Conservation (phyloP, 768 basidiomycete species). For the Auriscalpium vulgare region DNA sequence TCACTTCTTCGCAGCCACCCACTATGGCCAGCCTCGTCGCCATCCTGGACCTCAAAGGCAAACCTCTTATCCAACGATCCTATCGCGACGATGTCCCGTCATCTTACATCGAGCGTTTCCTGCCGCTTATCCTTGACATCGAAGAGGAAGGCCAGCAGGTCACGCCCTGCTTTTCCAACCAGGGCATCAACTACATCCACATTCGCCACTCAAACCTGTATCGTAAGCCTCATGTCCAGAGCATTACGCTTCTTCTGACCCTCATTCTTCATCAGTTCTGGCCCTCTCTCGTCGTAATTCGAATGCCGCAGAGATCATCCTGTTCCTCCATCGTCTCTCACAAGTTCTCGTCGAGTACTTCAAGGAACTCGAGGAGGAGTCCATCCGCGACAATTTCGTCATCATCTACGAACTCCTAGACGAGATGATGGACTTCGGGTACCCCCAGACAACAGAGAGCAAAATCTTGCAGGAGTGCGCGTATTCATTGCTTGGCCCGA, state of each 20-base stretch:
- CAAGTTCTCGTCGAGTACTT: slow-evolving; percentile 97
- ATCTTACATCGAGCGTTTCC: slow-evolving; percentile 86
- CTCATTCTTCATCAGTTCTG: slow-evolving; percentile 53
- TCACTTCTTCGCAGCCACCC: background rate
- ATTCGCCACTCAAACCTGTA: slow-evolving; percentile 98
- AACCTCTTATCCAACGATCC: slow-evolving; percentile 91
- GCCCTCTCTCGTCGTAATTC: slow-evolving; percentile 93
- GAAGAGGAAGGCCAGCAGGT: slow-evolving; percentile 97
- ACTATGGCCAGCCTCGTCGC: slow-evolving; percentile 68
- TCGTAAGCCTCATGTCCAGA: slow-evolving; percentile 43
- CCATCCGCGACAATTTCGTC: slow-evolving; percentile 97
- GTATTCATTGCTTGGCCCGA: background rate
- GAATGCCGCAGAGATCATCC: slow-evolving; percentile 92
- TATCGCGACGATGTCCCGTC: slow-evolving; percentile 94
- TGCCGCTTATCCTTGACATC: slow-evolving; percentile 88
- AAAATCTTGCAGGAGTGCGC: slow-evolving; percentile 92
- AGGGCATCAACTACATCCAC: slow-evolving; percentile 97
- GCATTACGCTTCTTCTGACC: background rate
- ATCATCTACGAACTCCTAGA: slow-evolving; percentile 98
- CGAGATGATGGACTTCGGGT: slow-evolving; percentile 99
- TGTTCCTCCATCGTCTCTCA: slow-evolving; percentile 90
- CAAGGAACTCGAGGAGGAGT: slow-evolving; percentile 98
- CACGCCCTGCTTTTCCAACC: slow-evolving; percentile 91
- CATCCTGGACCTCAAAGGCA: slow-evolving; percentile 97
- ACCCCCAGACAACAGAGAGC: slow-evolving; percentile 97